Base-by-base conservation (phyloP, 305 asterid species). In the Fraxinus paxiana region DNA sequence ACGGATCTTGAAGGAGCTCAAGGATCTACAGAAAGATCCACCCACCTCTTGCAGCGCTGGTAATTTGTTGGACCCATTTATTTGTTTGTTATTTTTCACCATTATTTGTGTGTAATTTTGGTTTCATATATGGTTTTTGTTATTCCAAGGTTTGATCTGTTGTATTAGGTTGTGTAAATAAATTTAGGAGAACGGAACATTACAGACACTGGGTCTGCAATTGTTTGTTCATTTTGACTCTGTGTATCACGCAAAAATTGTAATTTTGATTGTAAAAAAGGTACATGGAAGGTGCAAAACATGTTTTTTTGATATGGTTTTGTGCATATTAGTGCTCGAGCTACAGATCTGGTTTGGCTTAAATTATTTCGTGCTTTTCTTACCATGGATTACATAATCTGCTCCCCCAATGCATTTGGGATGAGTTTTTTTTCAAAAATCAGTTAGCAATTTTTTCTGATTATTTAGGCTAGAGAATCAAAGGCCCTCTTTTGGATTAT, bases 1-100 rank as follows among this genome's bases (percentile, higher is more conserved):
- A 80, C 90, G 97, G 90, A 92, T 92, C 89, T 87, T 90, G 94
- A 90, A 92, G 86, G 95, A 92, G 88, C 92, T 92, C 83, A 92
- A 92, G 84, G 96, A 92, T 92, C 92, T 92, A 84, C 97, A 91
- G 89, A 91, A 90, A 78, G 97, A 92, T 80, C 96, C 97, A 17
- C 97, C 97, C 34, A 87, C 93, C 75, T 90, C 96, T 37, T 92
- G 96, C 87, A 90, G 97, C 28, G 67, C 26, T 6, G 67, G 67
- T 56, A 56, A 56, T 56, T 56, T 18, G 24, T 56, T 56, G 28
- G 67, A 1, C 65, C 65, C 12, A 17, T 54, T 6, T 54, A 54
- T 6, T 54, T 17, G 8, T 54, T 6, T 56, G 12, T 18, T 56
- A 56, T 56, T 56, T 56, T 56, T 56, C 3, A 18, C 12, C 12